phyloP scores from a whole-genome alignment of 1,284 basidiomycete species.

The Boletus semigastroideus region DNA sequence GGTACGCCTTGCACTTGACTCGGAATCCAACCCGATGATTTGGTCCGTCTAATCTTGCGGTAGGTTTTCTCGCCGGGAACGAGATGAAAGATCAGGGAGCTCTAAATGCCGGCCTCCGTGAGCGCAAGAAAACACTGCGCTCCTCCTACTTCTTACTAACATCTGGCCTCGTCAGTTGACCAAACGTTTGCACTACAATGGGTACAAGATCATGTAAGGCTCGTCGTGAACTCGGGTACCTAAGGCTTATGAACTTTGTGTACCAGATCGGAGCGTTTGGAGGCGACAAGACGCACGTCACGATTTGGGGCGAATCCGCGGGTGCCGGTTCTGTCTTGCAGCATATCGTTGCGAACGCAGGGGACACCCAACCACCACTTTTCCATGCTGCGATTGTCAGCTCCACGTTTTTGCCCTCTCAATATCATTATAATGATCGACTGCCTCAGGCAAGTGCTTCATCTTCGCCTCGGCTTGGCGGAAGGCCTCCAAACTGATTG shows the following conservation, averaged over 20 bases:
- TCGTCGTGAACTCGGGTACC: background rate
- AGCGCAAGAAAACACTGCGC: background rate
- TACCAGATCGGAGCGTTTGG: conserved; percentile 29
- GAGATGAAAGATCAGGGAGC: conserved; percentile 27
- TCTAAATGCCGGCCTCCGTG: conserved; percentile 34
- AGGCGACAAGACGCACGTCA: conserved; percentile 26
- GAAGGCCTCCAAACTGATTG: background rate
- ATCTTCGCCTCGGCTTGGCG: background rate
- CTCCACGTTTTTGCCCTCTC: conserved; percentile 25
- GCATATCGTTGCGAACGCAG: conserved; percentile 16
- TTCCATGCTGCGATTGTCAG: conserved; percentile 27
- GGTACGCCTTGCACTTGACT: conserved; percentile 25
- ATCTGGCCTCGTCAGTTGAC: conserved; percentile 18
- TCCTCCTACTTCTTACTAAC: background rate
- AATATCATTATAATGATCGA: conserved; percentile 28
- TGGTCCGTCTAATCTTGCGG: background rate
- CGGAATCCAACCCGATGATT: background rate
- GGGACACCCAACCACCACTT: conserved; percentile 16
- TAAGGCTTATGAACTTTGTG: background rate
- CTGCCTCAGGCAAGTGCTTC: conserved; percentile 14
- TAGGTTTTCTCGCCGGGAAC: conserved; percentile 31
- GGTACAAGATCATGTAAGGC: conserved; percentile 29
- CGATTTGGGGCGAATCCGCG: conserved; percentile 31
- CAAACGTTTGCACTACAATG: conserved; percentile 33
- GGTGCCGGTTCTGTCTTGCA: conserved; percentile 21